Evolutionary conservation across 805 yeast species (phyloP).

Genomic region (Kodamaea nitidulidarum): DNA sequence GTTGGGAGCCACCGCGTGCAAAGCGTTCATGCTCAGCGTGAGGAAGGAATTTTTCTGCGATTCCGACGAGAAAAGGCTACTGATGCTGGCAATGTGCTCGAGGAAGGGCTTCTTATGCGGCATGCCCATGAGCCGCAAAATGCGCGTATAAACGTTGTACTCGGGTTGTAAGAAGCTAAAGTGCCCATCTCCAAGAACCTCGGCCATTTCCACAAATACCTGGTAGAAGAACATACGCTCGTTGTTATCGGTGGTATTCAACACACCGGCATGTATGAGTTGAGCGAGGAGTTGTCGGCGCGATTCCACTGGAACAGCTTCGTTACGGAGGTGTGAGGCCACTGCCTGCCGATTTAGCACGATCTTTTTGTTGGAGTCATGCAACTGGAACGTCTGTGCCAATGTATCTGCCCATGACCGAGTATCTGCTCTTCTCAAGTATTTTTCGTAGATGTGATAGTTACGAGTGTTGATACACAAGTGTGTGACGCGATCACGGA

Average conservation of each 20-base stretch:
- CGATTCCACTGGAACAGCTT: slow-evolving; percentile 9
- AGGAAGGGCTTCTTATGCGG: slow-evolving; percentile 11
- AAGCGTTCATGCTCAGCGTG: slow-evolving; percentile 15
- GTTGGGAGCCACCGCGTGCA: slow-evolving; percentile 14
- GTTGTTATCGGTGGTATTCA: slow-evolving; percentile 12
- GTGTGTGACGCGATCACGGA: slow-evolving; percentile 22
- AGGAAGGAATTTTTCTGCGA: slow-evolving; percentile 13
- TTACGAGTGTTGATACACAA: slow-evolving; percentile 25
- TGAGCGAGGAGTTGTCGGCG: slow-evolving; percentile 20
- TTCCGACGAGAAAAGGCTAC: slow-evolving; percentile 3
- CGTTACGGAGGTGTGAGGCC: slow-evolving; percentile 14
- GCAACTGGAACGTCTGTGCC: slow-evolving; percentile 22
- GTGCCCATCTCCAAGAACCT: slow-evolving; percentile 17
- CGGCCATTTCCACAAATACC: slow-evolving; percentile 16
- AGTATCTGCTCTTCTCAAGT: slow-evolving; percentile 9
- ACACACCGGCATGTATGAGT: slow-evolving; percentile 16
- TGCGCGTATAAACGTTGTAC: slow-evolving; percentile 17
- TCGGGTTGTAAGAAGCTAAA: slow-evolving; percentile 16
- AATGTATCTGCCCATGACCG: slow-evolving; percentile 23
- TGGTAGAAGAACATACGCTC: slow-evolving; percentile 14
- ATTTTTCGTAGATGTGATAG: slow-evolving; percentile 18
- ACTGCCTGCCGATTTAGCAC: slow-evolving; percentile 13
- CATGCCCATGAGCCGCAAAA: slow-evolving; percentile 17
- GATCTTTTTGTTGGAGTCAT: slow-evolving; percentile 7
- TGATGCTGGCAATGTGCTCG: slow-evolving; percentile 13